Conservation (phyloP, 345 rosid genomes). For the Kandelia obovata region DNA sequence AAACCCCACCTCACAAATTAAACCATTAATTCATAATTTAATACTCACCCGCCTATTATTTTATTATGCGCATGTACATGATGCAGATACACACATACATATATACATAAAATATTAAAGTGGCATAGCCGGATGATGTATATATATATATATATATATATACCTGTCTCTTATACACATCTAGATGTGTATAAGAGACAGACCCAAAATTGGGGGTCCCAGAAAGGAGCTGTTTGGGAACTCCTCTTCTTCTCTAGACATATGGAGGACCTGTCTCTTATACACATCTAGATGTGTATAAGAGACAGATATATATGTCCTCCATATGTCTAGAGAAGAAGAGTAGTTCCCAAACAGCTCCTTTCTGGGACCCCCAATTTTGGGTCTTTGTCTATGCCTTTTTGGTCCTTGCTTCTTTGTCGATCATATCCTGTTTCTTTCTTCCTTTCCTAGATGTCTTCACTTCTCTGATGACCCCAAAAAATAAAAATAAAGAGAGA, state of each 20-base stretch:
- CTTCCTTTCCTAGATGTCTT: conserved; percentile 20
- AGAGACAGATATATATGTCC: too few relatives aligned
- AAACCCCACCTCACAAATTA: neutral
- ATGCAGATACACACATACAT: neutral
- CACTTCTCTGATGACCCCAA: neutral
- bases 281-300: too few relatives aligned
- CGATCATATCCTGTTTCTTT: conserved; percentile 21
- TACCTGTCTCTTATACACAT: too few relatives aligned
- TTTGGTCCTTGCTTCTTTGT: conserved; percentile 53
- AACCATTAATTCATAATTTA: neutral
- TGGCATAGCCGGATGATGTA: too few relatives aligned
- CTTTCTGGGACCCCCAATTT: conserved; percentile 54
- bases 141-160: neutral
- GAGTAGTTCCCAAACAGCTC: conserved; percentile 12
- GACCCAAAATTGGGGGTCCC: conserved; percentile 71
- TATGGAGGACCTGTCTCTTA: conserved; percentile 9
- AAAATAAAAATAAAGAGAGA: too few relatives aligned
- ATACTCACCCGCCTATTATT: neutral
- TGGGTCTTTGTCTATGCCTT: conserved; percentile 66
- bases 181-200: too few relatives aligned
- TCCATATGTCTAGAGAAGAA: conserved; percentile 12
- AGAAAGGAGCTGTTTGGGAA: conserved; percentile 16
- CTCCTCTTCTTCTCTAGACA: conserved; percentile 1
- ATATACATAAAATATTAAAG: too few relatives aligned
- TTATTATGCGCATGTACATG: neutral